Percentiles rank a stretch among this genome's conserved stretches.
phyloP scores from a whole-genome alignment of 2,329 filamentous ascomycete species.

The Aspergillus alliaceus region DNA sequence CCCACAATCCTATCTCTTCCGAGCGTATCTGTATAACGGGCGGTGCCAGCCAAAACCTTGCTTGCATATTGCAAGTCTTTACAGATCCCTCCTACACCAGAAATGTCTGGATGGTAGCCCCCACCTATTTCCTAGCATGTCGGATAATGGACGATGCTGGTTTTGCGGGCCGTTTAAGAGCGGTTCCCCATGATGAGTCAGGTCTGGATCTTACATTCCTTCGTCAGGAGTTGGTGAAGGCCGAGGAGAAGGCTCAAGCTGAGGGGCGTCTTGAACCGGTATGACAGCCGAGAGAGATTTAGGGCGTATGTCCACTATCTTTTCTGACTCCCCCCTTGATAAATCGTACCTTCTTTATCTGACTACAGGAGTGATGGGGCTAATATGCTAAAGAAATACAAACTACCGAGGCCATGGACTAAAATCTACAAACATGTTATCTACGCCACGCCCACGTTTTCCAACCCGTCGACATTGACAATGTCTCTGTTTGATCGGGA shows the following conservation, averaged over 20 bases:
- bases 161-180: constrained; percentile 65
- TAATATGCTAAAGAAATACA: constrained; percentile 48
- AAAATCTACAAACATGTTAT: constrained; percentile 87
- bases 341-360: not conserved
- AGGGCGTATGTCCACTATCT: not conserved
- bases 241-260: constrained; percentile 46
- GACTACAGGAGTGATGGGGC: no score
- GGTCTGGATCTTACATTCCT: constrained; percentile 70
- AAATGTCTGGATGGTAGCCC: constrained; percentile 76
- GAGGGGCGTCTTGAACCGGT: constrained; percentile 47
- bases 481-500: constrained; percentile 70
- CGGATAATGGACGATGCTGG: constrained; percentile 82
- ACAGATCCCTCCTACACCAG: constrained; percentile 75
- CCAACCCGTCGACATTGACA: constrained; percentile 83
- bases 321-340: not conserved
- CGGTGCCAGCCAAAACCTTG: constrained; percentile 80
- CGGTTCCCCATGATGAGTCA: constrained; percentile 73
- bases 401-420: constrained; percentile 58
- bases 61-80: constrained; percentile 74
- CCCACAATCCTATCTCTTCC: constrained; percentile 42
- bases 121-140: constrained; percentile 81
- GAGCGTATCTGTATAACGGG: constrained; percentile 77
- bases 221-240: constrained; percentile 50
- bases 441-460: constrained; percentile 84
- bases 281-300: constrained; percentile 22